These are phyloP conservation scores for Thelephora ganbajun DNA, from an alignment of 768 basidiomycete species.

Conservation along the genomic window DNA sequence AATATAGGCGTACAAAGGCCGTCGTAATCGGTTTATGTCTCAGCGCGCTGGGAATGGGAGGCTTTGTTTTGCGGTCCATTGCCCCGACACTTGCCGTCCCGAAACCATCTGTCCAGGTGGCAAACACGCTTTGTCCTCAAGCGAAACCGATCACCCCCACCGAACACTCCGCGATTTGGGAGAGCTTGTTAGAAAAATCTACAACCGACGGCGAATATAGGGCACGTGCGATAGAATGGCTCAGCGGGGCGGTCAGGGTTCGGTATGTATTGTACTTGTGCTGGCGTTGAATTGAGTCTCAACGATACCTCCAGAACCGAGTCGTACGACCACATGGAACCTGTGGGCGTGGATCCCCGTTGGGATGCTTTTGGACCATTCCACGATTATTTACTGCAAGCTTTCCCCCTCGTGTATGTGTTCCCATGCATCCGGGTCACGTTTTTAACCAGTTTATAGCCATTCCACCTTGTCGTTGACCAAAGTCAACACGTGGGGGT, in stretches of 20 bases:
- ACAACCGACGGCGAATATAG: constrained; percentile 13
- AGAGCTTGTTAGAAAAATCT: constrained; percentile 14
- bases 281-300: neutral
- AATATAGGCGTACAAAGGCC: too few species aligned
- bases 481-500: constrained; percentile 63
- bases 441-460: too few species aligned
- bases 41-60: too few species aligned
- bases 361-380: constrained; percentile 22
- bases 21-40: too few species aligned
- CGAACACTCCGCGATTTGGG: constrained; percentile 9
- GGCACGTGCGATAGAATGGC: constrained; percentile 17
- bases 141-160: constrained; percentile 8
- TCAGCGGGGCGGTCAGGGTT: constrained; percentile 23
- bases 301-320: constrained; percentile 10
- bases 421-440: too few species aligned
- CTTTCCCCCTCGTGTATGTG: constrained; percentile 27
- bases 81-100: too few species aligned
- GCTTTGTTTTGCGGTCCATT: too few species aligned
- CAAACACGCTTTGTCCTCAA: constrained; percentile 18
- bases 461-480: constrained; percentile 45
- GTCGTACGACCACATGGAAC: constrained; percentile 15
- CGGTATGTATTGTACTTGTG: constrained; percentile 10
- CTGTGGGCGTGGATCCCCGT: constrained; percentile 15
- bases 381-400: constrained; percentile 21
- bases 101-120: too few species aligned